Evolutionary conservation across 1,284 basidiomycete genomes (phyloP), one percentile per base, ranked within the genome.

Genomic region (Fomitopsis betulina): DNA sequence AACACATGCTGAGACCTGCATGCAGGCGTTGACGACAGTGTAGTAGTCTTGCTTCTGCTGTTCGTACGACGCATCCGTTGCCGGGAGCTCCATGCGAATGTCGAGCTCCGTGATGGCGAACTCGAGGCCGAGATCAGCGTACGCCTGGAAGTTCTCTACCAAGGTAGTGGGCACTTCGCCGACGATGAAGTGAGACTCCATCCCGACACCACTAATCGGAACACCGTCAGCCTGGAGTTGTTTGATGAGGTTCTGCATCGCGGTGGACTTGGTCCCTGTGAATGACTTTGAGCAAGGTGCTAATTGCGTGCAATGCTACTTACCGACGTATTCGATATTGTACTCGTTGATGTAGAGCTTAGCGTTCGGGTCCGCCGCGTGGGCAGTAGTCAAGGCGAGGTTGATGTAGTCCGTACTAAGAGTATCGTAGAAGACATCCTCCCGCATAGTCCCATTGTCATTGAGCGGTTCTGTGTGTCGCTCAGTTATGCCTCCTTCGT

Each of bases 101-200:
- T 84, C 82, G 21, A 84, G 73, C 67, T 83, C 82, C 0, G 81
- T 83, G 63, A 83, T 75, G 10, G 81, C 80, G 35, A 83, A 75
- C 58, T 83, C 81, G 54, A 84, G 71, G 27, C 82, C 80, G 30
- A 83, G 75, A 25, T 72, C 74, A 15, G 76, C 73, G 69, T 83
- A 77, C 33, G 72, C 68, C 54, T 76, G 65, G 64, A 83, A 72
- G 61, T 79, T 78, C 17, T 73, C 66, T 39, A 68, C 64, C 51
- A 82, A 67, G 5, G 70, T 67, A 0, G 69, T 66, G 12, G 78
- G 77, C 30, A 81, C 70, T 53, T 73, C 62, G 47, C 79, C 80
- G 33, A 84, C 76, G 62, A 81, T 79, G 62, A 83, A 72, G 65
- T 84, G 84, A 23, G 70, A 67, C 68, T 82, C 78, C 57, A 78